Conservation (phyloP, 108 stramenopile species). For the Cyclotella kingstonii region DNA sequence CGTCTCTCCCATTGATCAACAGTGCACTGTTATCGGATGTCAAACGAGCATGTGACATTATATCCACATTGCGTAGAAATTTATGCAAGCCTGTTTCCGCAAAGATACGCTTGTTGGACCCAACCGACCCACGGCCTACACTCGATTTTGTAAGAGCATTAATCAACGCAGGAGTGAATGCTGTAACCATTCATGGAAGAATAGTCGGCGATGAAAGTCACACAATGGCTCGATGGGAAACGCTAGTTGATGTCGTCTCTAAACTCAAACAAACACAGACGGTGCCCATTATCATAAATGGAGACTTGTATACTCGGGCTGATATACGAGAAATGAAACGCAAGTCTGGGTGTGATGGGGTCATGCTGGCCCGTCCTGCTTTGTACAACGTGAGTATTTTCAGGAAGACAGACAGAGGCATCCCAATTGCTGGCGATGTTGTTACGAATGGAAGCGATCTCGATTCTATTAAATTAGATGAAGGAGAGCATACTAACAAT, state of each 20-base stretch:
- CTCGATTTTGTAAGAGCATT: slow-evolving; percentile 75
- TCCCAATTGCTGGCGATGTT: neutral
- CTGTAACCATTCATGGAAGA: slow-evolving; percentile 92
- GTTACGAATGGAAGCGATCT: neutral
- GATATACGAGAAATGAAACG: slow-evolving; percentile 62
- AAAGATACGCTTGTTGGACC: slow-evolving; percentile 91
- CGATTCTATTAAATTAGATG: neutral
- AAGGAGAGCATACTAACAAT: neutral
- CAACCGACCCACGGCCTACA: slow-evolving; percentile 51
- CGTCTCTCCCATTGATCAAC: neutral
- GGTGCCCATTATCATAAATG: slow-evolving; percentile 84
- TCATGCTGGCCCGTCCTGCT: slow-evolving; percentile 93
- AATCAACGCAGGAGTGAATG: slow-evolving; percentile 90
- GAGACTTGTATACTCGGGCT: slow-evolving; percentile 88
- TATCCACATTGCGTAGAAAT: slow-evolving; percentile 57
- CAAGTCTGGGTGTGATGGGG: slow-evolving; percentile 75
- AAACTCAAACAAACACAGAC: slow-evolving; percentile 42
- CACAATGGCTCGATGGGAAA: slow-evolving; percentile 73
- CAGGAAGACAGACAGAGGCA: slow-evolving; percentile 17
- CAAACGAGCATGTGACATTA: slow-evolving; percentile 66
- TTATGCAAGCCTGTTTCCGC: slow-evolving; percentile 78
- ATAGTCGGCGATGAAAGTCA: slow-evolving; percentile 64
- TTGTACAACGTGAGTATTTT: slow-evolving; percentile 90
- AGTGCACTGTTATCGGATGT: slow-evolving; percentile 81
- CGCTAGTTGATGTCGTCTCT: slow-evolving; percentile 72